These are phyloP conservation scores for Grigorovia yakushimaensis DNA, from an alignment of 805 yeast species.

Conservation along the genomic window DNA sequence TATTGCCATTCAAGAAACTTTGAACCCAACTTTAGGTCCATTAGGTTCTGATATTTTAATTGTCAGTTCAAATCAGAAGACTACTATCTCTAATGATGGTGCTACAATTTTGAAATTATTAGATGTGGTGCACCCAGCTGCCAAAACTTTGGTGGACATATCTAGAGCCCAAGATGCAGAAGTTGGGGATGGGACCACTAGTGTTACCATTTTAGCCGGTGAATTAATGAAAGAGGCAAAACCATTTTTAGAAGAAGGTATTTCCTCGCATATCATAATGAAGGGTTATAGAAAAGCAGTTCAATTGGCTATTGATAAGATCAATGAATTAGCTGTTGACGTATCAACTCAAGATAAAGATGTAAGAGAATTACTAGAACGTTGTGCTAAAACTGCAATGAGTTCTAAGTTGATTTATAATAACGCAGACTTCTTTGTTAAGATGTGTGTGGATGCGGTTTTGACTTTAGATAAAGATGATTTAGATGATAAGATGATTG, in stretches of 20 bases:
- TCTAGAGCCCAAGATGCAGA: constrained; percentile 96
- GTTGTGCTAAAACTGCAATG: constrained; percentile 97
- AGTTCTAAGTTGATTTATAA: constrained; percentile 84
- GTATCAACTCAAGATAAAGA: constrained; percentile 41
- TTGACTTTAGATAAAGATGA: constrained; percentile 74
- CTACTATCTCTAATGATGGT: constrained; percentile 96
- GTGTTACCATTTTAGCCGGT: constrained; percentile 90
- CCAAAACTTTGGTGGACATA: constrained; percentile 87
- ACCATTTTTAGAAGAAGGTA: constrained; percentile 89
- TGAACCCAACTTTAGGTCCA: constrained; percentile 93
- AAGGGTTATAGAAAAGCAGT: constrained; percentile 84
- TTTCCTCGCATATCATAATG: constrained; percentile 78
- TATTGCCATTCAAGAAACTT: constrained; percentile 90
- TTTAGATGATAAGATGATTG: constrained; percentile 82
- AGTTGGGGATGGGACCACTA: constrained; percentile 97
- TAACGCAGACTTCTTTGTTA: constrained; percentile 82
- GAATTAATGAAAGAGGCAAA: constrained; percentile 89
- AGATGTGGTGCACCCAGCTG: constrained; percentile 98
- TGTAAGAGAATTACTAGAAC: constrained; percentile 68
- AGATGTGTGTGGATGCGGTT: constrained; percentile 96
- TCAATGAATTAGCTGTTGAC: constrained; percentile 67
- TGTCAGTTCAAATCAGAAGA: constrained; percentile 71
- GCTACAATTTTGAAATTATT: constrained; percentile 87
- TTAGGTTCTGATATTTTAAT: constrained; percentile 91
- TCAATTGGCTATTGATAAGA: constrained; percentile 59